Evolutionary conservation across 768 basidiomycete species (phyloP).

Genomic region (Daedaleopsis nitida): DNA sequence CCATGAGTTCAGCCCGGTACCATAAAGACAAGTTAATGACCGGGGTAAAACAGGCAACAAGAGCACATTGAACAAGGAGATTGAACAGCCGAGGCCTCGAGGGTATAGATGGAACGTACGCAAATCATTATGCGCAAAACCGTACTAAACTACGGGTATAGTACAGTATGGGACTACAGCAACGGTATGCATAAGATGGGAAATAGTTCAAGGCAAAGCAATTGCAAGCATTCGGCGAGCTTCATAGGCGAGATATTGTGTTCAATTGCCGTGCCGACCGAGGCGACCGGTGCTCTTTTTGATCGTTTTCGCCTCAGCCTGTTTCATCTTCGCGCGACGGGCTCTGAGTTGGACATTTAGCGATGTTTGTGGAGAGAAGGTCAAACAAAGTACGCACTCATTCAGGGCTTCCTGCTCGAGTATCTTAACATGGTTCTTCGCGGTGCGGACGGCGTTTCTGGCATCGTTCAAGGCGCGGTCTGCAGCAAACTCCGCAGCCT

Average conservation of each 20-base stretch:
- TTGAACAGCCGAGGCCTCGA: neutral
- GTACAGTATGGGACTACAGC: neutral
- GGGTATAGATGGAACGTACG: neutral
- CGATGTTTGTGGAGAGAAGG: neutral
- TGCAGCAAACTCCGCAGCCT: slow-evolving; percentile 52
- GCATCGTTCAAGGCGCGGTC: slow-evolving; percentile 52
- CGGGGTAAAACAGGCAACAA: no score
- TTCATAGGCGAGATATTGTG: no score
- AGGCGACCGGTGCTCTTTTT: slow-evolving; percentile 49
- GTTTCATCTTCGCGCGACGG: slow-evolving; percentile 52
- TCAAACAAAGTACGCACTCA: slow-evolving; percentile 42
- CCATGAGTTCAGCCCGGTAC: neutral
- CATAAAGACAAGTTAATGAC: neutral
- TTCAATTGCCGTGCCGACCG: slow-evolving; percentile 37
- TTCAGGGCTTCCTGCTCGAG: slow-evolving; percentile 54
- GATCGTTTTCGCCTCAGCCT: slow-evolving; percentile 51
- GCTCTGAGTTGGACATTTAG: slow-evolving; percentile 36
- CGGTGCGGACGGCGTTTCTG: slow-evolving; percentile 46
- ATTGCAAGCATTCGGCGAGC: slow-evolving; percentile 13
- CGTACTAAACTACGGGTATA: neutral
- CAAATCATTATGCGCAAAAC: neutral
- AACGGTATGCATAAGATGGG: neutral
- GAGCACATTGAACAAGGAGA: neutral
- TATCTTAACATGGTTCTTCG: slow-evolving; percentile 47
- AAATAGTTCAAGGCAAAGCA: neutral